Evolutionary conservation across 495 filamentous ascomycete genomes (phyloP).

Genomic region (Podospora pseudocomata): DNA sequence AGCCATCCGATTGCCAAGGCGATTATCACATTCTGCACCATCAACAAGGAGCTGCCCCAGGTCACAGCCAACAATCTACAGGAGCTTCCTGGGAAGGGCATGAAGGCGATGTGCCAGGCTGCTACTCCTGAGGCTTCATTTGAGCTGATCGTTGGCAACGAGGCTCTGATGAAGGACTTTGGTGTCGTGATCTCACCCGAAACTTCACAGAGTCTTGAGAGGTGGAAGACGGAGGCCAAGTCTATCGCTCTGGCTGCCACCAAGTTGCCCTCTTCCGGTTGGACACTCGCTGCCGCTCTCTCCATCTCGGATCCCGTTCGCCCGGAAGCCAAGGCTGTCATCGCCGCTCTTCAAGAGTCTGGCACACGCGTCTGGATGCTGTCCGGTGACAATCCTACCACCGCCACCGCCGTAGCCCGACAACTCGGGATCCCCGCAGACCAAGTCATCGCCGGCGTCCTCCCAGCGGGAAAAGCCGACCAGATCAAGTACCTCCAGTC

Average conservation of each 20-base stretch:
- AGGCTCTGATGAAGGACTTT: conserved; percentile 60
- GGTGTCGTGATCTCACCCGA: conserved; percentile 29
- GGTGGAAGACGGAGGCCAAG: conserved; percentile 68
- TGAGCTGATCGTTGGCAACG: conserved; percentile 80
- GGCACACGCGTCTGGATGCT: conserved; percentile 84
- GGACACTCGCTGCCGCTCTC: conserved; percentile 49
- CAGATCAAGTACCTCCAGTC: conserved; percentile 78
- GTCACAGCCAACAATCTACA: conserved; percentile 50
- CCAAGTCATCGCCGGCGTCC: conserved; percentile 82
- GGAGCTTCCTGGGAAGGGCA: conserved; percentile 78
- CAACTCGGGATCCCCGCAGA: conserved; percentile 68
- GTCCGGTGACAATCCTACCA: conserved; percentile 76
- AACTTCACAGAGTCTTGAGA: conserved; percentile 49
- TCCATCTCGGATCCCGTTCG: conserved; percentile 73
- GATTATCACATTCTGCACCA: conserved; percentile 61
- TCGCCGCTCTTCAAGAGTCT: conserved; percentile 62
- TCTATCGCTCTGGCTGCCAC: conserved; percentile 69
- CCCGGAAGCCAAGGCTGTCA: conserved; percentile 63
- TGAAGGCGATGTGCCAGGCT: conserved; percentile 65
- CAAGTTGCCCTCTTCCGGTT: conserved; percentile 23
- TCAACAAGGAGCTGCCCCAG: conserved; percentile 26
- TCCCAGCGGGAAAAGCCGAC: conserved; percentile 80
- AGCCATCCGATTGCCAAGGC: conserved; percentile 85
- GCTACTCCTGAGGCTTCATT: conserved; percentile 37
- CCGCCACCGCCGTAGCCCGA: conserved; percentile 70